Evolutionary conservation across 371 early-diverging fungal species (phyloP).

Genomic region (Phascolomyces articulosus): DNA sequence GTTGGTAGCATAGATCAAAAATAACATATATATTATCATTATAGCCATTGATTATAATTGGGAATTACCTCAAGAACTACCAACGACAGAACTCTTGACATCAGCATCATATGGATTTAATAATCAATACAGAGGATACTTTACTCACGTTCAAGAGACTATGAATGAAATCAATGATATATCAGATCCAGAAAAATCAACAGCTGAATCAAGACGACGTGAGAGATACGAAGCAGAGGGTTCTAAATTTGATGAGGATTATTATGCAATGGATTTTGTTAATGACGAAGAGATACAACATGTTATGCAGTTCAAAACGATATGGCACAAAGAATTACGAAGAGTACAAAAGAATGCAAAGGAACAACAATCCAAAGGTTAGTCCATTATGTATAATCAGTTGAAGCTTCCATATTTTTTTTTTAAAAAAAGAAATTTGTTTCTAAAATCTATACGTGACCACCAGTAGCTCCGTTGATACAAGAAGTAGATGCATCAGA

Average conservation of each 20-base stretch:
- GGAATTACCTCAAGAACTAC: conserved; percentile 82
- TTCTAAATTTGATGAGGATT: conserved; percentile 85
- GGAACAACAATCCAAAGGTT: conserved; percentile 5
- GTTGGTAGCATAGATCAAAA: background rate
- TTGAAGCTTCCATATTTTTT: background rate
- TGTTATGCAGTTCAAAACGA: conserved; percentile 73
- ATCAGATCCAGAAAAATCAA: conserved; percentile 72
- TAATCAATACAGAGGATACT: conserved; percentile 79
- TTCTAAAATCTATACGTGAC: too few relatives aligned
- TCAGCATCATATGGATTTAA: conserved; percentile 88
- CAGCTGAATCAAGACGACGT: conserved; percentile 61
- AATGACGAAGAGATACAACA: conserved; percentile 75
- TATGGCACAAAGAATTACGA: conserved; percentile 64
- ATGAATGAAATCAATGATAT: conserved; percentile 87
- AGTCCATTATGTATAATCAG: background rate
- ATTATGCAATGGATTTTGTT: conserved; percentile 83
- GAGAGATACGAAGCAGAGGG: conserved; percentile 74
- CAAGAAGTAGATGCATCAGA: conserved; percentile 30
- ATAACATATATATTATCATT: conserved; percentile 4
- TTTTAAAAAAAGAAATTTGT: background rate
- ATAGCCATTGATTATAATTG: conserved; percentile 79
- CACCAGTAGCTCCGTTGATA: conserved; percentile 31
- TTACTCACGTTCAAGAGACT: conserved; percentile 77
- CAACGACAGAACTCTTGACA: conserved; percentile 33
- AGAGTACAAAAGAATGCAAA: conserved; percentile 52